Percentiles rank a stretch among this genome's conserved stretches.
Evolutionary conservation across 2,329 filamentous ascomycete species (phyloP).

Genomic region (Hortaea werneckii): DNA sequence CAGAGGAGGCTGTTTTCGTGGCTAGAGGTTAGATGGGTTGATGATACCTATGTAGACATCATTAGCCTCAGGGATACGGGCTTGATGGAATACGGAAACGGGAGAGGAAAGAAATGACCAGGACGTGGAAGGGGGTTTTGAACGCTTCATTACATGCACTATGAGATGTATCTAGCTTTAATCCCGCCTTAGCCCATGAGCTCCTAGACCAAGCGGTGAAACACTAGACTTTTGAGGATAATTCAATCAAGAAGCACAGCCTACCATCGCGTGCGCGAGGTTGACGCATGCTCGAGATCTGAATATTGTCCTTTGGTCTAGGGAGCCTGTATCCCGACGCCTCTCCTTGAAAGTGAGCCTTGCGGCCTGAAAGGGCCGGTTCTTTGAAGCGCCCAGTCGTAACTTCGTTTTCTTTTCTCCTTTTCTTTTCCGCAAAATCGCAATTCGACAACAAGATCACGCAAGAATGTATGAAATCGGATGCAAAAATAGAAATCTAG

Average conservation of each 20-base stretch:
- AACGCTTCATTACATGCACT: constrained; percentile 1
- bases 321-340: constrained; percentile 27
- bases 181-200: constrained; percentile 21
- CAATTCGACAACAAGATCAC: too few relatives aligned
- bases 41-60: not conserved
- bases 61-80: too few relatives aligned
- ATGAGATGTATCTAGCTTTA: constrained; percentile 23
- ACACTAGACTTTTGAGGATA: constrained; percentile 12
- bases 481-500: constrained; percentile 5
- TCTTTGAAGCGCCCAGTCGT: constrained; percentile 23
- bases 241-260: not conserved
- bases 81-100: too few relatives aligned
- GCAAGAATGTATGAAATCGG: too few relatives aligned
- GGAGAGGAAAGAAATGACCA: too few relatives aligned
- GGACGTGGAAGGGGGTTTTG: not conserved
- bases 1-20: constrained; percentile 19
- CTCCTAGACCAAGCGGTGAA: constrained; percentile 22
- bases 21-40: not conserved
- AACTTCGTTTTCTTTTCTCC: not conserved
- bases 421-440: too few relatives aligned
- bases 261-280: constrained; percentile 13
- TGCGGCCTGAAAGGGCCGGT: constrained; percentile 24
- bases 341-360: constrained; percentile 20
- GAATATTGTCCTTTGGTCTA: constrained; percentile 13
- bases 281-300: constrained; percentile 11